Base-by-base conservation (phyloP, 106 monocot species). In the Dioscorea zingiberensis region DNA sequence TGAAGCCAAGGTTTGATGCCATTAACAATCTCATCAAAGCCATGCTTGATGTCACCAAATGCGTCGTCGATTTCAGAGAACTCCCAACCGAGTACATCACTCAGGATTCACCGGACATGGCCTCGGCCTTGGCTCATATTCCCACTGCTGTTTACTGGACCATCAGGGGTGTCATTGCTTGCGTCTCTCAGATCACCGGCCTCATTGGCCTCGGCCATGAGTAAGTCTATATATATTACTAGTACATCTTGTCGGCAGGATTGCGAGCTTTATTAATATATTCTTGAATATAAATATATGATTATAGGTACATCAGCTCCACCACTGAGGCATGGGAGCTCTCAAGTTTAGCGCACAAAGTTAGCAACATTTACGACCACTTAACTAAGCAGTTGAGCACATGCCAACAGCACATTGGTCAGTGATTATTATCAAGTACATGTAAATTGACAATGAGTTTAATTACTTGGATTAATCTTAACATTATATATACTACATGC, bases 321-420 rank as follows among this genome's bases (percentile, higher is more conserved):
- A 80, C 88, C 1, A 80, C 78, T 22, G 93, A 93, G 64, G 75
- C 83, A 62, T 93, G 93, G 93, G 93, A 93, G 38, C 78, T 93
- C 26, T 93, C 93, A 14, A 93, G 83, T 64, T 78, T 93, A 62
- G 77, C 85, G 51, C 88, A 93, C 68, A 93, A 93, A 60, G 27
- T 85, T 13, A 73, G 13, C 54, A 93, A 71, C 70, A 93, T 93
- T 21, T 74, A 78, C 44, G 83, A 62, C 10, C 87, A 88, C 55
- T 88, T 93, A 46, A 68, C 12, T 1, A 85, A 83, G 77, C 85
- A 85, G 64, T 69, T 88, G 21, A 44, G 27, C 0, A 28, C 73
- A 3, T 93, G 80, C 69, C 60, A 77, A 54, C 69, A 58, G 25
- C 55, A 78, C 49, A 74, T 93, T 21, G 82, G 93, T 93, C 15